phyloP scores from a whole-genome alignment of 1,284 basidiomycete species.

The Xerocomus minutiporus region DNA sequence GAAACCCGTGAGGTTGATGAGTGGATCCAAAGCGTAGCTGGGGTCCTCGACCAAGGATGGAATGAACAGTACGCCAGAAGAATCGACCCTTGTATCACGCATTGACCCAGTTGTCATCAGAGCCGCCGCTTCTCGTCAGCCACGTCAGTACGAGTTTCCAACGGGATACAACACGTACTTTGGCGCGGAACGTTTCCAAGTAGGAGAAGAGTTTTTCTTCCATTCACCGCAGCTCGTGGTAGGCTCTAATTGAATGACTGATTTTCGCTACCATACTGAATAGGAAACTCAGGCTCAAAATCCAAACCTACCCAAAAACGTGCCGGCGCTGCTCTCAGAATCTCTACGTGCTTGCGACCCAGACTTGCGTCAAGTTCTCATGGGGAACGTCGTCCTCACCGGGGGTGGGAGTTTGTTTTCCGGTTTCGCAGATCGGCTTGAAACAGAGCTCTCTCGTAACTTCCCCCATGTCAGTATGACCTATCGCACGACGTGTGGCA shows the following conservation, averaged over 20 bases:
- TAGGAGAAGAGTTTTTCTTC: slow-evolving; percentile 89
- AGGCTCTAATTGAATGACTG: slow-evolving; percentile 29
- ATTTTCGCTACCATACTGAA: slow-evolving; percentile 7
- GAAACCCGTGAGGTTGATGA: slow-evolving; percentile 85
- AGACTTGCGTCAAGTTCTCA: slow-evolving; percentile 84
- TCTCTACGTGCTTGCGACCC: slow-evolving; percentile 85
- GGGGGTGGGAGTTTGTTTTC: slow-evolving; percentile 87
- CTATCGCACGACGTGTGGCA: background rate
- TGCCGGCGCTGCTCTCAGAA: slow-evolving; percentile 75
- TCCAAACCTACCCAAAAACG: slow-evolving; percentile 66
- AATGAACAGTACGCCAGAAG: slow-evolving; percentile 67
- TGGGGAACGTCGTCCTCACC: slow-evolving; percentile 91
- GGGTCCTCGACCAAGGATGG: slow-evolving; percentile 83
- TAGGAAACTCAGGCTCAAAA: slow-evolving; percentile 49
- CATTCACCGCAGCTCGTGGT: slow-evolving; percentile 76
- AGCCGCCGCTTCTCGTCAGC: slow-evolving; percentile 48
- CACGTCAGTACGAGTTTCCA: slow-evolving; percentile 89
- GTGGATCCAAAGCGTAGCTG: slow-evolving; percentile 87
- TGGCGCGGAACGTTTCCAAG: slow-evolving; percentile 75
- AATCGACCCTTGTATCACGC: background rate
- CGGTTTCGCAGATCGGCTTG: slow-evolving; percentile 84
- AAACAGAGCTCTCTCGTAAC: slow-evolving; percentile 71
- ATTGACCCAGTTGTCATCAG: slow-evolving; percentile 33
- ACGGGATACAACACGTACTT: slow-evolving; percentile 89
- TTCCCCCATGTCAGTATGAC: slow-evolving; percentile 69